These are phyloP conservation scores for Aspergillus wentii DNA, from an alignment of 495 filamentous ascomycete genomes.

Conservation along the genomic window DNA sequence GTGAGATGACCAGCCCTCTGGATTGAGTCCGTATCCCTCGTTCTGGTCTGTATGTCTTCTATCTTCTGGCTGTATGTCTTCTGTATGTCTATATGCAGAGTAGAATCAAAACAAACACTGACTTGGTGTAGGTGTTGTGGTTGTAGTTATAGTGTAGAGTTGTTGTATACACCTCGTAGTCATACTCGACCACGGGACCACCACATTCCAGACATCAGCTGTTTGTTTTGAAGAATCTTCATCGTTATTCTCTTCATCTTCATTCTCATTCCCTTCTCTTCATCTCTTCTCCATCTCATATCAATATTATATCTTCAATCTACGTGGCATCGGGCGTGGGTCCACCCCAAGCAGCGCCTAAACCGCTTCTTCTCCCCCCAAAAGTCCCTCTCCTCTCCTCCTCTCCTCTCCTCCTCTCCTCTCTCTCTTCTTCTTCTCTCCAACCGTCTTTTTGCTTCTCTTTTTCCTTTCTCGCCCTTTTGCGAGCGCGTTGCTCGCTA, in stretches of 20 bases:
- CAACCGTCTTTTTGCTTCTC: constrained; percentile 8
- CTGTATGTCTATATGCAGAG: no score
- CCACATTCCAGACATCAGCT: not conserved
- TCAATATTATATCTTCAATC: not conserved
- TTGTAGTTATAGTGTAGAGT: no score
- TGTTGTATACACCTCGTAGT: no score
- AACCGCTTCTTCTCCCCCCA: constrained; percentile 2
- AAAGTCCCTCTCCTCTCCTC: constrained; percentile 11
- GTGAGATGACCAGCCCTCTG: no score
- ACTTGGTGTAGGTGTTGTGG: no score
- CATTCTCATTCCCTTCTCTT: not conserved
- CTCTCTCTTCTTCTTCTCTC: constrained; percentile 6
- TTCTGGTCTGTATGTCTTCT: no score
- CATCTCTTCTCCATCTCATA: not conserved
- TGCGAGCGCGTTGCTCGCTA: constrained; percentile 16
- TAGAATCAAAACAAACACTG: no score
- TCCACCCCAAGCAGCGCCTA: not conserved
- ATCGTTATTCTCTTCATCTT: not conserved
- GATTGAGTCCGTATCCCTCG: no score
- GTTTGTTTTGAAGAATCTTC: not conserved
- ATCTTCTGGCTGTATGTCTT: no score
- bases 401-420: constrained; percentile 6
- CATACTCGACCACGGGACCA: not conserved
- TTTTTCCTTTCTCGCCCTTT: constrained; percentile 3
- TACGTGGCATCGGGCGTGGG: not conserved